Evolutionary conservation across 345 rosid genomes (phyloP).

Genomic region (Citrus glauca): DNA sequence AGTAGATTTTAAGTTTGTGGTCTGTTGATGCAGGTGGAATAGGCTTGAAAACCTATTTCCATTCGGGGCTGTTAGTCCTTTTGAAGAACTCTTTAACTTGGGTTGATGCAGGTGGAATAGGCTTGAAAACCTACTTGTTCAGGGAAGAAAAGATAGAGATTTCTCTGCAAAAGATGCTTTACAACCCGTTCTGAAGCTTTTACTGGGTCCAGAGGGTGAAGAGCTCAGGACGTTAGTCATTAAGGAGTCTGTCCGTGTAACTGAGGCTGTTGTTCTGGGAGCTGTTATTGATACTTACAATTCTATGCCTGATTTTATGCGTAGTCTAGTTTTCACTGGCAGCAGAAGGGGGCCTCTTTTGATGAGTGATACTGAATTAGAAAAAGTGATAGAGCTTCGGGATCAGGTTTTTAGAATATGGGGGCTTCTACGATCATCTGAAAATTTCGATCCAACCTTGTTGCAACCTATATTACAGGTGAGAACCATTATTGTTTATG

Average conservation of each 20-base stretch:
- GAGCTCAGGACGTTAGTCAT: constrained; percentile 69
- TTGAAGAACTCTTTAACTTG: constrained; percentile 7
- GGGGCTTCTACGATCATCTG: constrained; percentile 66
- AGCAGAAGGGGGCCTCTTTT: constrained; percentile 49
- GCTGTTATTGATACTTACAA: constrained; percentile 61
- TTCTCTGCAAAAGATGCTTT: constrained; percentile 85
- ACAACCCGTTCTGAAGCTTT: constrained; percentile 80
- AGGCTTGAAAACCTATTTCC: no score
- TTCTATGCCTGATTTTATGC: constrained; percentile 55
- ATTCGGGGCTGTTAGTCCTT: background rate
- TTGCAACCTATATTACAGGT: constrained; percentile 87
- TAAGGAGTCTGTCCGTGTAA: constrained; percentile 77
- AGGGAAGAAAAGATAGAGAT: constrained; percentile 92
- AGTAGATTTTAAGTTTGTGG: background rate
- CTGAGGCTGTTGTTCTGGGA: constrained; percentile 70
- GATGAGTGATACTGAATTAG: constrained; percentile 51
- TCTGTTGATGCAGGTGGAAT: no score
- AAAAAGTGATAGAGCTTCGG: constrained; percentile 65
- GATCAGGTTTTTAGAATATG: constrained; percentile 76
- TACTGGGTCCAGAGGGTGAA: constrained; percentile 74
- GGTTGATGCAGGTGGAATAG: constrained; percentile 72
- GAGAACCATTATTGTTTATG: constrained; percentile 1
- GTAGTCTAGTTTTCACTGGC: constrained; percentile 44
- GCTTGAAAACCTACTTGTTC: constrained; percentile 85
- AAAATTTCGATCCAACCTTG: constrained; percentile 75